Percentiles rank a stretch among this genome's conserved stretches.
phyloP scores from a whole-genome alignment of 805 yeast genomes.

The Spathaspora boniae region DNA sequence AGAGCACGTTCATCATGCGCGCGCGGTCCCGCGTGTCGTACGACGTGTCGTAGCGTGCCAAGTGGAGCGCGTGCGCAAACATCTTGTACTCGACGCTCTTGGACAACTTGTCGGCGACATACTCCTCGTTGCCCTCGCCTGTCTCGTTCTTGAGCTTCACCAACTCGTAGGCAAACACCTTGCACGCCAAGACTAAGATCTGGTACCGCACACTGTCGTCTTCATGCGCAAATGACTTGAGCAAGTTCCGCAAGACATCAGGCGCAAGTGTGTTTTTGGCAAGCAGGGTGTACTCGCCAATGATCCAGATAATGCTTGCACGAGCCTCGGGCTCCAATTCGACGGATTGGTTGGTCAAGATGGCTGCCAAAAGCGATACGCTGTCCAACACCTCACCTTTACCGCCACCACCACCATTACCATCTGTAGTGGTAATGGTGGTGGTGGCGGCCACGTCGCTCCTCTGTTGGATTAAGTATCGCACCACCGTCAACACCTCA shows the following conservation, averaged over 20 bases:
- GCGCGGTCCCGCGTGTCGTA: constrained; percentile 85
- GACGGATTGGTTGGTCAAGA: constrained; percentile 21
- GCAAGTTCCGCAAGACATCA: constrained; percentile 63
- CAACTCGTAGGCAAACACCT: constrained; percentile 56
- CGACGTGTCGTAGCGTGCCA: constrained; percentile 69
- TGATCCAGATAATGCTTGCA: constrained; percentile 84
- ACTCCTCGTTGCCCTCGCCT: constrained; percentile 12
- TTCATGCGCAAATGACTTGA: constrained; percentile 54
- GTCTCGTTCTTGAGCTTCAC: constrained; percentile 32
- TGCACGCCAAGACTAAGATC: constrained; percentile 69
- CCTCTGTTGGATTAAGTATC: constrained; percentile 64
- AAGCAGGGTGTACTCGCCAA: constrained; percentile 69
- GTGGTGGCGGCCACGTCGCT: constrained; percentile 18
- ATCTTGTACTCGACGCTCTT: constrained; percentile 37
- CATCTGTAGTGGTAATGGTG: too few species aligned
- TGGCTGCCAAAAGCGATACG: constrained; percentile 45
- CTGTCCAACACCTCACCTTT: constrained; percentile 46
- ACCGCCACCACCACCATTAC: too few species aligned
- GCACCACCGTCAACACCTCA: constrained; percentile 68
- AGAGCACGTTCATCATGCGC: constrained; percentile 61
- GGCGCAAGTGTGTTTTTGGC: constrained; percentile 53
- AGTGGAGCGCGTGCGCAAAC: constrained; percentile 58
- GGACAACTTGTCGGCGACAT: constrained; percentile 11
- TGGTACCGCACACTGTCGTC: constrained; percentile 62
- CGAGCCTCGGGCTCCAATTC: constrained; percentile 49